Conservation (phyloP, 257 asterid species). For the Solanum chaucha region DNA sequence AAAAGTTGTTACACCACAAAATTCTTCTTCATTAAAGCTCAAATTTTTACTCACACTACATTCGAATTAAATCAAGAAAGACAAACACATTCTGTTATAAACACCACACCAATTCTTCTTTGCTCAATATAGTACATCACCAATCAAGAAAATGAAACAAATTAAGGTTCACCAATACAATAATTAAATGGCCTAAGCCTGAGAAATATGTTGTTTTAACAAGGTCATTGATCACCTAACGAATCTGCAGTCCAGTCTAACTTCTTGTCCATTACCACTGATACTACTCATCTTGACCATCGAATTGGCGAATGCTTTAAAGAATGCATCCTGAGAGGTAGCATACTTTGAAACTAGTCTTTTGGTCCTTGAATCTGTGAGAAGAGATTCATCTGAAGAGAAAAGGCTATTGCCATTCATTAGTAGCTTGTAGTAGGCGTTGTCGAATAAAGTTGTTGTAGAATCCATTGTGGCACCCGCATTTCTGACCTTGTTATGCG, state of each 20-base stretch:
- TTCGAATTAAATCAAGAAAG: neutral
- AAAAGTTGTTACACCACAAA: neutral
- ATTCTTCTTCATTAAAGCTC: neutral
- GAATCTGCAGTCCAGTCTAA: constrained; percentile 44
- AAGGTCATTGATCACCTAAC: constrained; percentile 8
- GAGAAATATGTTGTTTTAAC: neutral
- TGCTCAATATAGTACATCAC: neutral
- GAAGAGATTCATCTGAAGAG: constrained; percentile 63
- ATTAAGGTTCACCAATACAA: neutral
- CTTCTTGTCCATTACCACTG: constrained; percentile 45
- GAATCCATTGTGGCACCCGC: constrained; percentile 65
- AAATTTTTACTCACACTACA: no score
- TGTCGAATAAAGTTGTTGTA: constrained; percentile 54
- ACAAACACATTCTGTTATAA: neutral
- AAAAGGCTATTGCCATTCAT: constrained; percentile 56
- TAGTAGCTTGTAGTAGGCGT: constrained; percentile 56
- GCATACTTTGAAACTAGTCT: constrained; percentile 52
- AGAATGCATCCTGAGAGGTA: constrained; percentile 36
- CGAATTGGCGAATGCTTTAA: constrained; percentile 46
- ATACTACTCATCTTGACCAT: constrained; percentile 88
- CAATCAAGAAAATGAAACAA: neutral
- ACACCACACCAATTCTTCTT: neutral
- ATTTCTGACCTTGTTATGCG: constrained; percentile 45
- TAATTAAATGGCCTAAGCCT: neutral
- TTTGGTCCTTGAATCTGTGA: constrained; percentile 34